Percentiles rank a stretch among this genome's conserved stretches.
Evolutionary conservation across 164 flowering plant species (phyloP).

Genomic region (Platanus orientalis): DNA sequence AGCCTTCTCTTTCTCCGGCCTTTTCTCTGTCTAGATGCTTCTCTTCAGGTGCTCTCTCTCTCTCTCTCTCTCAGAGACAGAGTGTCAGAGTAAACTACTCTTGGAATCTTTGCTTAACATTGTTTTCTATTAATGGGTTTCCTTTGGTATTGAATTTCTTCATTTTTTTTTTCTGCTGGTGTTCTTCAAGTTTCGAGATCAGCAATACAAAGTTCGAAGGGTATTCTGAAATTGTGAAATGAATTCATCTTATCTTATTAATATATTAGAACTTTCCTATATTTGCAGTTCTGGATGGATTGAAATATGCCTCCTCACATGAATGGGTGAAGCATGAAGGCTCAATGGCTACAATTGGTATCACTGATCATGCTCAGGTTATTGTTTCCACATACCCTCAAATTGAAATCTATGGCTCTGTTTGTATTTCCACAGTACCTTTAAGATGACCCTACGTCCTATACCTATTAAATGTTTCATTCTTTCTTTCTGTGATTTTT

Average conservation of each 20-base stretch:
- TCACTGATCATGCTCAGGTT: slow-evolving; percentile 84
- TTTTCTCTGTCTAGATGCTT: slow-evolving; percentile 79
- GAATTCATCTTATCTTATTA: no score
- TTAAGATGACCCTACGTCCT: background rate
- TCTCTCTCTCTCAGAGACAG: no score
- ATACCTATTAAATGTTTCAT: background rate
- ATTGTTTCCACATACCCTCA: background rate
- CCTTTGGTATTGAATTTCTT: background rate
- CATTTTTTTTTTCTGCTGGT: background rate
- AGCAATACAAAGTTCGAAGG: background rate
- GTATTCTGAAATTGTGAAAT: no score
- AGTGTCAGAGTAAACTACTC: no score
- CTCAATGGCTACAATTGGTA: slow-evolving; percentile 65
- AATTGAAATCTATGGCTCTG: background rate
- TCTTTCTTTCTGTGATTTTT: background rate
- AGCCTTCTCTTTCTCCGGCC: slow-evolving; percentile 34
- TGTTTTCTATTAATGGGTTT: background rate
- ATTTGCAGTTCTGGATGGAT: slow-evolving; percentile 74
- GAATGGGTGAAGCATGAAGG: slow-evolving; percentile 99
- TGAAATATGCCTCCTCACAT: slow-evolving; percentile 84
- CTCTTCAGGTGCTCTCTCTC: slow-evolving; percentile 59
- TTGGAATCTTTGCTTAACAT: no score
- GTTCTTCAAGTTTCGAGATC: background rate
- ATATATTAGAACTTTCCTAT: no score
- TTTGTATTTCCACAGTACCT: background rate